Conservation (phyloP, 2,329 filamentous ascomycete genomes). For the Myrmaecium sp. region DNA sequence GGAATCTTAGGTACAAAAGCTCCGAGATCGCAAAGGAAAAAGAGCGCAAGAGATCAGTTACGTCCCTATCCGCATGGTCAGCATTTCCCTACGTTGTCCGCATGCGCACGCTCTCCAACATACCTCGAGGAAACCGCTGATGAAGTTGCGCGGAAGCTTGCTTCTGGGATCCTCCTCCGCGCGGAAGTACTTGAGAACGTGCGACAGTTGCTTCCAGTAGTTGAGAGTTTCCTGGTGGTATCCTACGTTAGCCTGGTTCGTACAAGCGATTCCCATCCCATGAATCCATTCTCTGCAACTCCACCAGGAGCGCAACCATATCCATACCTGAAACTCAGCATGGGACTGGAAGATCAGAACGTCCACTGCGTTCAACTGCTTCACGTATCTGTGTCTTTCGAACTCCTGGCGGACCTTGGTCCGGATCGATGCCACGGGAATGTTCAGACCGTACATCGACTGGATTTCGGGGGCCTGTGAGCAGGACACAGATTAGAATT, state of each 20-base stretch:
- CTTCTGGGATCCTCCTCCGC: slow-evolving; percentile 63
- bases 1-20: slow-evolving; percentile 3
- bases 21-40: not conserved
- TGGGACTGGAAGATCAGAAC: slow-evolving; percentile 82
- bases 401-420: slow-evolving; percentile 95
- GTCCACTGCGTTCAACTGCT: slow-evolving; percentile 75
- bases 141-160: slow-evolving; percentile 74
- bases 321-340: slow-evolving; percentile 73
- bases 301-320: not conserved
- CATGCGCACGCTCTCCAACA: slow-evolving; percentile 12
- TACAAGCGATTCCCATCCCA: no score
- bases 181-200: slow-evolving; percentile 95
- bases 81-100: not conserved
- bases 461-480: slow-evolving; percentile 85
- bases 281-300: not conserved
- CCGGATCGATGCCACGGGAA: slow-evolving; percentile 73
- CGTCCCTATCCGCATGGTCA: slow-evolving; percentile 15
- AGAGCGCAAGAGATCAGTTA: slow-evolving; percentile 18
- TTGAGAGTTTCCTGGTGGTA: slow-evolving; percentile 76
- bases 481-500: not conserved
- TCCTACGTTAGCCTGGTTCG: slow-evolving; percentile 3
- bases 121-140: slow-evolving; percentile 89
- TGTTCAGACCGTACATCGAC: slow-evolving; percentile 85
- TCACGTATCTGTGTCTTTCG: slow-evolving; percentile 85
- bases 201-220: slow-evolving; percentile 94